Percentiles rank a stretch among this genome's conserved stretches.
Evolutionary conservation across 495 filamentous ascomycete genomes (phyloP).

Genomic region (Podospora bellae-mahoneyi): DNA sequence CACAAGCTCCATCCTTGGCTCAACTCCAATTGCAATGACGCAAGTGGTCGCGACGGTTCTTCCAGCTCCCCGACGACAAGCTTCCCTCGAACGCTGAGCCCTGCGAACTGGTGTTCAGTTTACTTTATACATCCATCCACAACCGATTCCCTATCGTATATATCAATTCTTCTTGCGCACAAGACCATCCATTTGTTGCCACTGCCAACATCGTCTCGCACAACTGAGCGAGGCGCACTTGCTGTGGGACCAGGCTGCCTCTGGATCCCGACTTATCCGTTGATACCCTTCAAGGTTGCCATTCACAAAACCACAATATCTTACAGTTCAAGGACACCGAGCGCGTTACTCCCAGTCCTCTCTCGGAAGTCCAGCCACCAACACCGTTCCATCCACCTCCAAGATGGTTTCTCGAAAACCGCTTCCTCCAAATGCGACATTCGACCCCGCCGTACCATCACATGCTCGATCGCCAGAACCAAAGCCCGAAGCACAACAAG

Average conservation of each 20-base stretch:
- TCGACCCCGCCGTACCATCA: conserved; percentile 27
- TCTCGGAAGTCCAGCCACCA: background rate
- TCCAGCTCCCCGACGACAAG: background rate
- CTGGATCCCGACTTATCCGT: background rate
- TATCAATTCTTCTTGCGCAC: background rate
- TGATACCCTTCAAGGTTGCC: conserved; percentile 18
- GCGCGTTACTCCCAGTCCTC: background rate
- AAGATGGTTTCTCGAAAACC: conserved; percentile 39
- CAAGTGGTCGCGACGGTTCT: conserved; percentile 21
- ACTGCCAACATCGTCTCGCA: background rate
- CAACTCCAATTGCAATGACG: conserved; percentile 23
- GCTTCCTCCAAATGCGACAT: conserved; percentile 32
- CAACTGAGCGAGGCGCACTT: background rate
- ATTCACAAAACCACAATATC: background rate
- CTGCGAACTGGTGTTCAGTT: background rate
- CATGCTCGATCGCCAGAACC: conserved; percentile 25
- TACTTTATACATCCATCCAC: background rate
- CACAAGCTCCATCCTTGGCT: background rate
- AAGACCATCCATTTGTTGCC: background rate
- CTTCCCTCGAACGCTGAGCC: background rate
- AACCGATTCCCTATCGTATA: background rate
- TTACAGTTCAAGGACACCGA: background rate
- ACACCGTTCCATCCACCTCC: background rate
- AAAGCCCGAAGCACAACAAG: conserved; percentile 21
- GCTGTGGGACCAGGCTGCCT: background rate